Evolutionary conservation across 345 rosid genomes (phyloP).

Genomic region (Populus deltoides): DNA sequence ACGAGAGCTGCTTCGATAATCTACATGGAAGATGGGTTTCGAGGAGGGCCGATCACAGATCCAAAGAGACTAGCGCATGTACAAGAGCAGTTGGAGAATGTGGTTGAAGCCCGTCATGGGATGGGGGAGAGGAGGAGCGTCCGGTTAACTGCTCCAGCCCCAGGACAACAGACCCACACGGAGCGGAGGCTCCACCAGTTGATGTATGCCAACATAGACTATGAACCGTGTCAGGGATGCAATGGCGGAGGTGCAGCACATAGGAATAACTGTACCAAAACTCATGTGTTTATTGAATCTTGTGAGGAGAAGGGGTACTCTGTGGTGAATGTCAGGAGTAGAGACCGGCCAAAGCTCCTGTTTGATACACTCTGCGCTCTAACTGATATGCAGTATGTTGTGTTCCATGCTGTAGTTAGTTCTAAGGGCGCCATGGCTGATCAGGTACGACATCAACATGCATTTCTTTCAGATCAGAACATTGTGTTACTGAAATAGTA

Average conservation of each 20-base stretch:
- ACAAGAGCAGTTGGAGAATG: constrained; percentile 51
- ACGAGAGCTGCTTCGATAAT: constrained; percentile 60
- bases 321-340: constrained; percentile 55
- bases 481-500: background rate
- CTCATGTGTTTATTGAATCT: constrained; percentile 60
- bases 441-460: constrained; percentile 38
- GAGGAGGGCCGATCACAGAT: constrained; percentile 56
- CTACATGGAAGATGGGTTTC: constrained; percentile 58
- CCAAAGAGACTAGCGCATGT: constrained; percentile 43
- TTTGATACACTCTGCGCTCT: constrained; percentile 80
- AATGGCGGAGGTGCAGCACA: constrained; percentile 33
- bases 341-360: constrained; percentile 78
- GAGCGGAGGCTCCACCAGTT: constrained; percentile 89
- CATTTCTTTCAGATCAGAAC: background rate
- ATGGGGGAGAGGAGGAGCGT: constrained; percentile 54
- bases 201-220: constrained; percentile 62
- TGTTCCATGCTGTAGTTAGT: constrained; percentile 78
- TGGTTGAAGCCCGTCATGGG: constrained; percentile 63
- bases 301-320: constrained; percentile 78
- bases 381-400: constrained; percentile 74
- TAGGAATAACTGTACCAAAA: constrained; percentile 45
- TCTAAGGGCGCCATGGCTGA: constrained; percentile 65
- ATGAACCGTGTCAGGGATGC: constrained; percentile 55
- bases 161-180: constrained; percentile 53
- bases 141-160: constrained; percentile 42